Evolutionary conservation across 2,329 filamentous ascomycete species (phyloP), one percentile per base, ranked within the genome.

Genomic region (Colletotrichum endophyticum): DNA sequence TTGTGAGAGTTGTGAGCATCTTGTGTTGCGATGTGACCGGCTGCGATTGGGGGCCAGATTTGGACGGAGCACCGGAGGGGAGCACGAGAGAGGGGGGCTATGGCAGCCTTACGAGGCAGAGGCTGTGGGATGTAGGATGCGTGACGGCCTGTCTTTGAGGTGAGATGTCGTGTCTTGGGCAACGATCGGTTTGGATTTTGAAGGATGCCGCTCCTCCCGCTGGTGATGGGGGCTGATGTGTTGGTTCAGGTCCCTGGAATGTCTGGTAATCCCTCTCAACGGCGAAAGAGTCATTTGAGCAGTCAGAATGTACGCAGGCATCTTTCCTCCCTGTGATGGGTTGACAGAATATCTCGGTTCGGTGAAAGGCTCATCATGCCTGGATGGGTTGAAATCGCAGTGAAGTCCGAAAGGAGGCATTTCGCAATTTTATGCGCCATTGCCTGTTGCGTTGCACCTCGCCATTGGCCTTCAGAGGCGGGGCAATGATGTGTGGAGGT

Each of bases 51-150:
- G 73, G 70, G 69, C 69, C 36, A 63, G 39, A 68, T 73, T 25
- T 0, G 61, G 3, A 64, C 44, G 44, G 44, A 49, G 44, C 44
- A 49, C 44, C 6, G 44, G 6, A 49, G 0, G 1, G 11, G 44
- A 49, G 44, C 9, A 49, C 44, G 19, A 22, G 30, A 9, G 4
- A 32, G 5, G 30, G n/a, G n/a, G 15, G n/a, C 22, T 22, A 8
- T 36, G n/a, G 73, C 22, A 68, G 73, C 73, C 70, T 64, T 75
- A 64, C 63, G 57, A 73, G 63, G 70, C 30, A 19, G 56, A 22
- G 39, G 30, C 57, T 27, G 73, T 49, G 61, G 11, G 27, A 66
- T 53, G 49, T 39, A 4, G n/a, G 19, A 16, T 53, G 39, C 9
- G 28, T 61, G 25, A 53, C 36, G 27, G 66, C n/a, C 34, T 34